Evolutionary conservation across 768 basidiomycete species (phyloP).

Genomic region (Cystofilobasidium macerans): DNA sequence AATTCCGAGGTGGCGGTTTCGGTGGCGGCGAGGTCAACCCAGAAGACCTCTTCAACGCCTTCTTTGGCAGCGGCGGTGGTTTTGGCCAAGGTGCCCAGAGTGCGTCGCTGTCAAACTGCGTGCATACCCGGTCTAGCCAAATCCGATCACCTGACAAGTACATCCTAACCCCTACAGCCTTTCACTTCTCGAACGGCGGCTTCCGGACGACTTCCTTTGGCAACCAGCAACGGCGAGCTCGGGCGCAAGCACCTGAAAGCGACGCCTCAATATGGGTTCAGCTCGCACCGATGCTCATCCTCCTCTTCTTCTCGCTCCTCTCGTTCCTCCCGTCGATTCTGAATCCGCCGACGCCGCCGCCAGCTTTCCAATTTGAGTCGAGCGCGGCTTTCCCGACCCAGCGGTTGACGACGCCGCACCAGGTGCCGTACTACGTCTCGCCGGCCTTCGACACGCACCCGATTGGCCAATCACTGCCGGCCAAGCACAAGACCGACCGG

Average conservation of each 20-base stretch:
- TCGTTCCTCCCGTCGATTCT: constrained; percentile 71
- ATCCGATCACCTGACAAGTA: no score
- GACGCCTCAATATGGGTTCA: constrained; percentile 44
- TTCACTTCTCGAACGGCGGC: constrained; percentile 68
- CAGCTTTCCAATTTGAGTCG: constrained; percentile 61
- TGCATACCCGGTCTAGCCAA: no score
- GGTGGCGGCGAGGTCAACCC: constrained; percentile 74
- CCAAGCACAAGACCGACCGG: constrained; percentile 27
- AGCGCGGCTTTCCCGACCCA: constrained; percentile 33
- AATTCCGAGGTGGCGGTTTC: constrained; percentile 55
- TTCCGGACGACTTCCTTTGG: constrained; percentile 51
- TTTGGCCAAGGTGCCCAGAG: constrained; percentile 16
- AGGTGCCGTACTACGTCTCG: constrained; percentile 77
- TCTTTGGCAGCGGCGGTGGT: constrained; percentile 63
- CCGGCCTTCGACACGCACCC: constrained; percentile 67
- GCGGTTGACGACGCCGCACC: constrained; percentile 57
- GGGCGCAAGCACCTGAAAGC: constrained; percentile 41
- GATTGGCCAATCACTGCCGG: constrained; percentile 46
- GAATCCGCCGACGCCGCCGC: constrained; percentile 46
- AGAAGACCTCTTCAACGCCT: constrained; percentile 96
- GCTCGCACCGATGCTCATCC: constrained; percentile 68
- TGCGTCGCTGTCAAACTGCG: no score
- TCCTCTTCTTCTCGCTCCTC: constrained; percentile 73
- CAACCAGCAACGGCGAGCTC: constrained; percentile 35
- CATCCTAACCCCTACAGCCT: constrained; percentile 44